Conservation (phyloP, 331 rosid genomes). For the Spiraea crenata region DNA sequence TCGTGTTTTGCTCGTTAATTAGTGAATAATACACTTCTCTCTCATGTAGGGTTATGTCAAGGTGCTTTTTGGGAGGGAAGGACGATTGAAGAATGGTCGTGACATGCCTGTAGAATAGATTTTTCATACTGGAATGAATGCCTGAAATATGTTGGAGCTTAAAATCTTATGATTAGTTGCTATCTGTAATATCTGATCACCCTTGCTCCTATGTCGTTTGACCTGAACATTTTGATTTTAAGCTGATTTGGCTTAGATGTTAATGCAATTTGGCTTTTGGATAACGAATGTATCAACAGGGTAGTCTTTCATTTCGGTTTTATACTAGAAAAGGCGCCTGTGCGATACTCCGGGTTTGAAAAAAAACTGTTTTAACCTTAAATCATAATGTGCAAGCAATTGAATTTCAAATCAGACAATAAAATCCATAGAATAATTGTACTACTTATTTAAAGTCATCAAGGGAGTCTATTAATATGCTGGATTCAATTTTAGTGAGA, state of each 20-base stretch:
- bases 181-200: background rate
- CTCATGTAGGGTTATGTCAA: background rate
- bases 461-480: no score
- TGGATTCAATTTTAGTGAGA: no score
- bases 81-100: constrained; percentile 12
- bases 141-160: constrained; percentile 10
- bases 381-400: no score
- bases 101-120: constrained; percentile 5
- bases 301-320: no score
- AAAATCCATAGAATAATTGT: no score
- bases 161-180: constrained; percentile 3
- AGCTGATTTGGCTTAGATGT: background rate
- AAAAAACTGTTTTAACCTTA: no score
- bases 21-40: background rate
- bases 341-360: no score
- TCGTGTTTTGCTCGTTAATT: background rate
- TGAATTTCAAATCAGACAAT: no score
- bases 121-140: background rate
- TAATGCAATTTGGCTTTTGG: constrained; percentile 7
- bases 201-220: background rate
- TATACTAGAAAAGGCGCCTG: no score
- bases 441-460: no score
- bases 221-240: background rate
- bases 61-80: constrained; percentile 18
- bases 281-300: background rate